Evolutionary conservation across 1,139 yeast species (phyloP), one percentile per base, ranked within the genome.

Genomic region (Lodderomyces margitis): DNA sequence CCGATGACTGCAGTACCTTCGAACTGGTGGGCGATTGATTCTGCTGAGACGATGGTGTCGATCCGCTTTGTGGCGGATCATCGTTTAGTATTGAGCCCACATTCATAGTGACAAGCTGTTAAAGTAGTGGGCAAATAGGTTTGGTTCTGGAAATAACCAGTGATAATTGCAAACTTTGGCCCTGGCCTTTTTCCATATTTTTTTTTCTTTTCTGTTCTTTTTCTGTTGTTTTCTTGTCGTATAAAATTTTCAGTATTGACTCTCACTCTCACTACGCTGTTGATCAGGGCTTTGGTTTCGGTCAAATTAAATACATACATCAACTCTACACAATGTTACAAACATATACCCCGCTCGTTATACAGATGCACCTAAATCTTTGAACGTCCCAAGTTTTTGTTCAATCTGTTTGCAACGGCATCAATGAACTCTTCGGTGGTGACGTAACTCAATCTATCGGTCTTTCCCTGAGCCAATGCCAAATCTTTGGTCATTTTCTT

Each of bases 401-500:
- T 58, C 54, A 69, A 64, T 53, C 71, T 64, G 43, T 50, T 53
- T 36, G 67, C 62, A 36, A 91, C 97, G 30, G 87, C 88, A 54
- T 86, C 92, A 54, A 91, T 78, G 66, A 88, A 91, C 66, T 87
- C 96, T 62, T 85, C 89, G 44, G 97, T 91, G 45, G 92, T 83
- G 36, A 88, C 97, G 55, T 86, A 91, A 28, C 84, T 64, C 21
- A 78, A 66, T 62, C 95, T 80, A 53, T 84, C 87, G 48, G 94
- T 85, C 70, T 81, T 84, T 51, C 96, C 96, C 56, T 82, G 78
- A 44, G 95, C 83, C 52, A 91, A 76, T 11, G 97, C 96, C 62
- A 91, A 78, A 63, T 91, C 98, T 74, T 91, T 91, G 60, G 98
- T 91, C 97, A 91, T 89, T 59, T 83, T 81, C 44, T 87, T 86